phyloP scores from a whole-genome alignment of 768 basidiomycete species.

The Lactarius evosmus region DNA sequence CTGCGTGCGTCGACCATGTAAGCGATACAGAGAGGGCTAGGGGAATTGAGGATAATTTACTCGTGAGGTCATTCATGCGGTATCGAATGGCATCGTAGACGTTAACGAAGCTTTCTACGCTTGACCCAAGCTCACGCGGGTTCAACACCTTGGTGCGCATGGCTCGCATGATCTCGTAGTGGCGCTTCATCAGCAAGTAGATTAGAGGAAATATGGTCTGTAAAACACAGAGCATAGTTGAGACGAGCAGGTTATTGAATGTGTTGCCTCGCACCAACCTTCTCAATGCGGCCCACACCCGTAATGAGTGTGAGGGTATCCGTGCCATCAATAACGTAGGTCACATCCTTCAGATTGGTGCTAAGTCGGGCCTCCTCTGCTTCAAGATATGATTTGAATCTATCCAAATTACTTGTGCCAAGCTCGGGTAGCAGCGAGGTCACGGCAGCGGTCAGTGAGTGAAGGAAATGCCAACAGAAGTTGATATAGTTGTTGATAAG shows the following conservation, averaged over 20 bases:
- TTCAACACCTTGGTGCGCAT: constrained; percentile 11
- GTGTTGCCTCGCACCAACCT: constrained; percentile 23
- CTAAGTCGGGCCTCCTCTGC: constrained; percentile 31
- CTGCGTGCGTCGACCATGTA: constrained; percentile 6
- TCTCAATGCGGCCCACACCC: constrained; percentile 33
- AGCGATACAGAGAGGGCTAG: not conserved
- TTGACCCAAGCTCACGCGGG: not conserved
- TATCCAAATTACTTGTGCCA: constrained; percentile 6
- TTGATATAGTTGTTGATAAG: not conserved
- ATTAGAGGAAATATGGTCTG: constrained; percentile 25
- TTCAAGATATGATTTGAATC: constrained; percentile 29
- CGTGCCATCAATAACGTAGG: constrained; percentile 33
- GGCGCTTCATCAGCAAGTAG: constrained; percentile 26
- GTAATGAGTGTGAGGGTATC: constrained; percentile 34
- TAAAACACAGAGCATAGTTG: not conserved
- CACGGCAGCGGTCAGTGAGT: constrained; percentile 11
- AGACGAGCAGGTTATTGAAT: not conserved
- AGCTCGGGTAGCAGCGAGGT: not conserved
- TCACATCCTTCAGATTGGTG: constrained; percentile 30
- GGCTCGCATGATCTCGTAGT: constrained; percentile 28
- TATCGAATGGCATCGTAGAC: not conserved
- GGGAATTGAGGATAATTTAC: not conserved
- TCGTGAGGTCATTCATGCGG: constrained; percentile 12
- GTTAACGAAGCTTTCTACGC: not conserved
- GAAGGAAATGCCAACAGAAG: not conserved